Conservation (phyloP, 2,329 filamentous ascomycete species). For the Calonectria pseudoturangicola region DNA sequence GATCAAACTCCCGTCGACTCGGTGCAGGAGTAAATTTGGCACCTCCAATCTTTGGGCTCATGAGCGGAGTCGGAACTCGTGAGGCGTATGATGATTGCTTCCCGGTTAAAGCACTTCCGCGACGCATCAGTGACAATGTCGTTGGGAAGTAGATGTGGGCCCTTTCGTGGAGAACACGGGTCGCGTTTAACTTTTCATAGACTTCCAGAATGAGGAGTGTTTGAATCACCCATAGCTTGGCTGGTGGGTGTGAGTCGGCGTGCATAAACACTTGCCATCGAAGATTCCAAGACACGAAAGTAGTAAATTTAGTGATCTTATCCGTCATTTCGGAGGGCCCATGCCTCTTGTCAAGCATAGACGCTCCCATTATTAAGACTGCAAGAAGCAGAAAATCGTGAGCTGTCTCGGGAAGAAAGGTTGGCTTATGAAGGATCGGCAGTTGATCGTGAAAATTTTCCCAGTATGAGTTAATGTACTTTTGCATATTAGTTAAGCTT, state of each 20-base stretch:
- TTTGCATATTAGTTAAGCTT: conserved; percentile 52
- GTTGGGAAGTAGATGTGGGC: conserved; percentile 57
- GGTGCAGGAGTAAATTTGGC: conserved; percentile 40
- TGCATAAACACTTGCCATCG: conserved; percentile 57
- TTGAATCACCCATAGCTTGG: conserved; percentile 55
- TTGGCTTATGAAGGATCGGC: conserved; percentile 53
- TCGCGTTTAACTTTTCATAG: conserved; percentile 55
- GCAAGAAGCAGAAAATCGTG: conserved; percentile 54
- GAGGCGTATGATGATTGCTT: conserved; percentile 55
- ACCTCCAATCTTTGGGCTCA: conserved; percentile 48
- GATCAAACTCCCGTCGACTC: conserved; percentile 45
- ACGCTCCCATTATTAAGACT: conserved; percentile 55
- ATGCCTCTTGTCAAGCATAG: conserved; percentile 53
- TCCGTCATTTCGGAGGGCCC: conserved; percentile 44
- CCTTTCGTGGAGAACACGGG: conserved; percentile 53
- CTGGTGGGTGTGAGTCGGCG: conserved; percentile 54
- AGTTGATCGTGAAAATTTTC: conserved; percentile 55
- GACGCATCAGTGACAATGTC: conserved; percentile 54
- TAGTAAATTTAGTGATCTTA: conserved; percentile 55
- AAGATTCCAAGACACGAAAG: conserved; percentile 55
- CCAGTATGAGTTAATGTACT: conserved; percentile 55
- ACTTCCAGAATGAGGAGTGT: conserved; percentile 54
- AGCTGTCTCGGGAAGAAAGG: conserved; percentile 53
- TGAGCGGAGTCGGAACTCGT: conserved; percentile 49
- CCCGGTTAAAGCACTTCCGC: conserved; percentile 53